Evolutionary conservation across 1,139 yeast species (phyloP).

Genomic region (Scheffersomyces parashehatae): DNA sequence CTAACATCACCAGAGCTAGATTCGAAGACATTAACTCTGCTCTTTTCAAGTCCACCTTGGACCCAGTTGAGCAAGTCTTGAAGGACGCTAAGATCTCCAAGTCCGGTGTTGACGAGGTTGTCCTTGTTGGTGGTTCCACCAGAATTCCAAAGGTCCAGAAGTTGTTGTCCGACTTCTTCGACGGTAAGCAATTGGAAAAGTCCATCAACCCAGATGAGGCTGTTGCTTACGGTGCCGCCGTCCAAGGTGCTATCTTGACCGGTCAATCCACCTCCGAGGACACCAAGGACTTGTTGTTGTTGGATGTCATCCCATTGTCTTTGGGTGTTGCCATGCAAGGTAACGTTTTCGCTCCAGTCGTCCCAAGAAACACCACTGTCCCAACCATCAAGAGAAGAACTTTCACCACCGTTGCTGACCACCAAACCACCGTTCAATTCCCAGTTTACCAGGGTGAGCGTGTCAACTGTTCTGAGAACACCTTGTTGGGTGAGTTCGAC

Average conservation of each 20-base stretch:
- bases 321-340: slow-evolving; percentile 99
- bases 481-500: slow-evolving; percentile 99
- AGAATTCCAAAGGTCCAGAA: slow-evolving; percentile 99
- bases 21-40: slow-evolving; percentile 97
- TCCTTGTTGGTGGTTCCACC: slow-evolving; percentile 99
- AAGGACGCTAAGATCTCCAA: slow-evolving; percentile 92
- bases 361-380: slow-evolving; percentile 99
- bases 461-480: slow-evolving; percentile 99
- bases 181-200: slow-evolving; percentile 95
- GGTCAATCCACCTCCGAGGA: slow-evolving; percentile 97
- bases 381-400: slow-evolving; percentile 99
- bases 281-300: slow-evolving; percentile 94
- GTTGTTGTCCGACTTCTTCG: slow-evolving; percentile 95
- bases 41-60: slow-evolving; percentile 93
- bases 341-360: slow-evolving; percentile 97
- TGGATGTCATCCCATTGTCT: slow-evolving; percentile 98
- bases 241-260: slow-evolving; percentile 98
- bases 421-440: slow-evolving; percentile 99
- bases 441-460: slow-evolving; percentile 99
- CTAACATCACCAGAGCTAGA: slow-evolving; percentile 98
- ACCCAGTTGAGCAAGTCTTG: slow-evolving; percentile 97
- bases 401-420: slow-evolving; percentile 99
- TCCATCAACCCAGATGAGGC: slow-evolving; percentile 99
- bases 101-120: slow-evolving; percentile 91
- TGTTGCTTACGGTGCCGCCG: slow-evolving; percentile 99